Evolutionary conservation across 805 yeast species (phyloP), one percentile per base, ranked within the genome.

Genomic region (Metschnikowia continentalis): DNA sequence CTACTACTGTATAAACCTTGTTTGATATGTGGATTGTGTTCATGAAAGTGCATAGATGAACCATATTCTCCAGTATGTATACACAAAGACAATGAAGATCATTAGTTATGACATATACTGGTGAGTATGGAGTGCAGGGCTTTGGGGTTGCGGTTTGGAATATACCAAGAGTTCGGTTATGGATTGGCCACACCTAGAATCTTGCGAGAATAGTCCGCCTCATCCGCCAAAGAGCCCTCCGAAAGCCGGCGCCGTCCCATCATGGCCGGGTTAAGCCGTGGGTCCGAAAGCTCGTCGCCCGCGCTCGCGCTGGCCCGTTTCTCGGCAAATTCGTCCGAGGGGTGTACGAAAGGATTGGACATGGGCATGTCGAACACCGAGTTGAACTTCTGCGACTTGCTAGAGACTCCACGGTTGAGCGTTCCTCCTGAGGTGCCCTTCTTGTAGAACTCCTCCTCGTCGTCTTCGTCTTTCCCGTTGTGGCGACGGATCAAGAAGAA

Each of bases 141-240:
- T 26, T 26, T 26, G 30, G 30, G 30, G 30, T 8, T 26, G 30
- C 1, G 8, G 35, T 33, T 33, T 7, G 35, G 15, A 33, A 5
- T 14, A 14, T 13, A 15, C 35, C 3, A 26, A 42, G 8, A 42
- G 19, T 3, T 10, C 6, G 19, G 32, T 48, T 48, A 57, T 1
- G 97, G 96, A 62, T 91, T 91, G 33, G 96, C 91, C 11, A 91
- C 96, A 53, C 90, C 84, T 43, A 91, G 74, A 17, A 88, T 83
- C 70, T 89, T 89, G 63, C 90, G 76, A 46, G 88, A 78, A 68
- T 85, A 88, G 65, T 88, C 94, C 3, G 88, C 82, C 54, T 87
- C 95, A 65, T 90, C 95, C 10, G 95, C 91, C 48, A 91, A 73
- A 2, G 92, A 83, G 4, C 96, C 96, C 61, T 88, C 92, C 60